phyloP scores from a whole-genome alignment of 257 asterid species.

The Solanum paucissectum region DNA sequence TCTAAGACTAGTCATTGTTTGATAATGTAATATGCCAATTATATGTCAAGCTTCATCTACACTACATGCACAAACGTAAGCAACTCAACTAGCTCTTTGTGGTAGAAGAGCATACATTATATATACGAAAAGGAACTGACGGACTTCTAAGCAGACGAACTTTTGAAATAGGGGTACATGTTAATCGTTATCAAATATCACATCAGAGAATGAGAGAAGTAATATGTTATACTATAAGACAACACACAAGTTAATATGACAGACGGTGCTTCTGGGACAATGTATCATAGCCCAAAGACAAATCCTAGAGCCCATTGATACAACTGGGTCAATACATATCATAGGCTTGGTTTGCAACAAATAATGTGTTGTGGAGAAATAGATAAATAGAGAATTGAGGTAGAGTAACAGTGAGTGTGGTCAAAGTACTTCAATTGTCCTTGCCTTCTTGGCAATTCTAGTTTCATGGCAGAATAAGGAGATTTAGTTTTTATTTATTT shows the following conservation, averaged over 20 bases:
- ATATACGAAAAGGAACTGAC: not conserved
- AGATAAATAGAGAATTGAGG: not conserved
- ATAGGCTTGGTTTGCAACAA: not conserved
- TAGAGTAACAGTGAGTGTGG: not conserved
- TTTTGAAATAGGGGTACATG: not conserved
- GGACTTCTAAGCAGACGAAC: not conserved
- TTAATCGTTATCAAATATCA: not conserved
- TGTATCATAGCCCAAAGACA: not conserved
- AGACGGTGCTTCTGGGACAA: not conserved
- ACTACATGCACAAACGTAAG: not conserved
- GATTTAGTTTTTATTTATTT: not conserved
- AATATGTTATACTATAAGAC: not conserved
- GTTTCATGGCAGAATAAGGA: not conserved
- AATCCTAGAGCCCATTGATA: not conserved
- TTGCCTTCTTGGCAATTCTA: not conserved
- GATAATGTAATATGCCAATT: not conserved
- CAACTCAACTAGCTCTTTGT: not conserved
- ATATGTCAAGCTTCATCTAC: not conserved
- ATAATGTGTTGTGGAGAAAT: not conserved
- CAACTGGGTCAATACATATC: not conserved
- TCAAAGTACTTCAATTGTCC: not conserved
- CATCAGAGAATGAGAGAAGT: not conserved
- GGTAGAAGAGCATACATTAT: not conserved
- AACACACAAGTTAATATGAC: not conserved
- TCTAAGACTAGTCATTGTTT: not conserved